A percentile compares a stretch with the other conserved stretches of the same genome.
phyloP scores from a whole-genome alignment of 2,329 filamentous ascomycete genomes.

The Nannizziopsis barbatae region DNA sequence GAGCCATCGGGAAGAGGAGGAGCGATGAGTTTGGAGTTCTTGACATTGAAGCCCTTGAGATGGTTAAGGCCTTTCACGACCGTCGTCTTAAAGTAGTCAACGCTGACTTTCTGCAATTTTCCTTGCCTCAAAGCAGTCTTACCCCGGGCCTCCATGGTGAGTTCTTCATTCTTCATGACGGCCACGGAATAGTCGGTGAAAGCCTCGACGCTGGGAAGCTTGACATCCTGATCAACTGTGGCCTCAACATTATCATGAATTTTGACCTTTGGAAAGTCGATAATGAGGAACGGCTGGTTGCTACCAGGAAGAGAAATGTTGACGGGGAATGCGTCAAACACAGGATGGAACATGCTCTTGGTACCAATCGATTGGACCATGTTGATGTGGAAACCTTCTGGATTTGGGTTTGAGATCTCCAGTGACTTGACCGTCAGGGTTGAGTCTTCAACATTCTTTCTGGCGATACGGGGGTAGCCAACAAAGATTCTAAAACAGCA shows the following conservation, averaged over 20 bases:
- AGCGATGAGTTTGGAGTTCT: slow-evolving; percentile 38
- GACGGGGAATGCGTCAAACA: slow-evolving; percentile 44
- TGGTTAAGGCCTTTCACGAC: slow-evolving; percentile 50
- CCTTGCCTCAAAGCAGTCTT: slow-evolving; percentile 43
- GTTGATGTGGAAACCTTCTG: slow-evolving; percentile 40
- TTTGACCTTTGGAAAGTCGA: slow-evolving; percentile 38
- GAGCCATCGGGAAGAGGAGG: slow-evolving; percentile 31
- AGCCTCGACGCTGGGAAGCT: slow-evolving; percentile 34
- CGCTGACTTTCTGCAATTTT: slow-evolving; percentile 38
- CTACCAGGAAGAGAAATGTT: slow-evolving; percentile 39
- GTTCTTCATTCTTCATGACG: slow-evolving; percentile 40
- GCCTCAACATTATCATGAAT: slow-evolving; percentile 34
- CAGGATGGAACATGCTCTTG: slow-evolving; percentile 43
- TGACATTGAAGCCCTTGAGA: slow-evolving; percentile 42
- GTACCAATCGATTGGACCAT: slow-evolving; percentile 40
- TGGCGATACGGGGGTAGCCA: slow-evolving; percentile 48
- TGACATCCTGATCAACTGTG: slow-evolving; percentile 35
- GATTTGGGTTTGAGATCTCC: slow-evolving; percentile 40
- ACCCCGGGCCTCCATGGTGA: slow-evolving; percentile 42
- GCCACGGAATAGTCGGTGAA: slow-evolving; percentile 42
- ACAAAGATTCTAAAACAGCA: slow-evolving; percentile 42
- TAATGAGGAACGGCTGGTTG: slow-evolving; percentile 33
- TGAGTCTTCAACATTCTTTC: slow-evolving; percentile 43
- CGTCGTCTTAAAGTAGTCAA: slow-evolving; percentile 47
- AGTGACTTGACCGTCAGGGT: slow-evolving; percentile 42